Evolutionary conservation across 1,139 yeast genomes (phyloP).

Genomic region (Geotrichum cucujoidarum): DNA sequence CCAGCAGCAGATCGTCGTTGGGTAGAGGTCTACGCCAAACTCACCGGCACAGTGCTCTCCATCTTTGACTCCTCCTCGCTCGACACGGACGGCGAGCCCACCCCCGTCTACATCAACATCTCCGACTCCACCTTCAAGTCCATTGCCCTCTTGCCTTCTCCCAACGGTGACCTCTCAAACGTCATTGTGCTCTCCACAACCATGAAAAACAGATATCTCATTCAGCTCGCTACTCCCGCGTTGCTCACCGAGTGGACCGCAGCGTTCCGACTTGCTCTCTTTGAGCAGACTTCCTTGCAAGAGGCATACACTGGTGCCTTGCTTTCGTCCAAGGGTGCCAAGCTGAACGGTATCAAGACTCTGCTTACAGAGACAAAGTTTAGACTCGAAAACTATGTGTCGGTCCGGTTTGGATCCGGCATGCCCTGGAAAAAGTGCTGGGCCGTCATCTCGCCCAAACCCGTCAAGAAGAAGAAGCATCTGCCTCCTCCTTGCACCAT

Average conservation of each 20-base stretch:
- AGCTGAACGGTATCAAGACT: slow-evolving; percentile 79
- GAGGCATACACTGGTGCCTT: slow-evolving; percentile 96
- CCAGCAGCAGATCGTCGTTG: slow-evolving; percentile 75
- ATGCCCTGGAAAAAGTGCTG: slow-evolving; percentile 97
- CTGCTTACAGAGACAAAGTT: slow-evolving; percentile 79
- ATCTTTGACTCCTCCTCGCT: slow-evolving; percentile 85
- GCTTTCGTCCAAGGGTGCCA: slow-evolving; percentile 79
- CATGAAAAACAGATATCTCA: slow-evolving; percentile 73
- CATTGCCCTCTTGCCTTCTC: slow-evolving; percentile 56
- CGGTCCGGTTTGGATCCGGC: slow-evolving; percentile 91
- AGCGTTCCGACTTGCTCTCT: slow-evolving; percentile 72
- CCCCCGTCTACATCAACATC: slow-evolving; percentile 84
- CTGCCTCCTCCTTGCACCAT: slow-evolving; percentile 39
- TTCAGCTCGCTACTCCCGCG: slow-evolving; percentile 56
- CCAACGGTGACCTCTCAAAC: slow-evolving; percentile 62
- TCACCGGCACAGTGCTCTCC: slow-evolving; percentile 86
- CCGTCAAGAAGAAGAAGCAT: slow-evolving; percentile 41
- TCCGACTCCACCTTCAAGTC: slow-evolving; percentile 87
- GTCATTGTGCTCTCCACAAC: slow-evolving; percentile 88
- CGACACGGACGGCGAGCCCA: slow-evolving; percentile 41
- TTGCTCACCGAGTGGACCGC: slow-evolving; percentile 59
- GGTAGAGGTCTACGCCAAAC: slow-evolving; percentile 88
- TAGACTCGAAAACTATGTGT: slow-evolving; percentile 89
- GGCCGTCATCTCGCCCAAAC: slow-evolving; percentile 79
- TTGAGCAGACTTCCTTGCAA: slow-evolving; percentile 76